Evolutionary conservation across 352 stramenopile species (phyloP).

Genomic region (Phytophthora aleatoria): DNA sequence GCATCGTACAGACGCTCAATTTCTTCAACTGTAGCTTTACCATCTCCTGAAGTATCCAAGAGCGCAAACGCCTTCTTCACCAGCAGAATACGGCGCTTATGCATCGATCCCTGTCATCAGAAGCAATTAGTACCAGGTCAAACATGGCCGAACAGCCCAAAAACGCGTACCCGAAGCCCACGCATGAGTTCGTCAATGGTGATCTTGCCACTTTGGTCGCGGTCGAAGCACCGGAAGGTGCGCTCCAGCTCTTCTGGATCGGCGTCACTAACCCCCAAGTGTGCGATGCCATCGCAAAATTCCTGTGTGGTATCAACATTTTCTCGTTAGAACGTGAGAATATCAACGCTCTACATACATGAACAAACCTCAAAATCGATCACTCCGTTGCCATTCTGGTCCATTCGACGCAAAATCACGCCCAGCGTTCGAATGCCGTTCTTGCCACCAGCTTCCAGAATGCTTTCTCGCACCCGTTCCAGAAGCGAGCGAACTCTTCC

Average conservation of each 20-base stretch:
- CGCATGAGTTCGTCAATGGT: conserved; percentile 91
- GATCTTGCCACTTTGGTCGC: conserved; percentile 81
- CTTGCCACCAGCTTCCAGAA: conserved; percentile 66
- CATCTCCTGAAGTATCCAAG: conserved; percentile 72
- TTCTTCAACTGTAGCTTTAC: conserved; percentile 68
- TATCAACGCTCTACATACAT: background rate
- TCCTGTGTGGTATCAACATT: conserved; percentile 34
- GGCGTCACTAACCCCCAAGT: conserved; percentile 48
- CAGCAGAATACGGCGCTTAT: conserved; percentile 77
- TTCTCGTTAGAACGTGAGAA: conserved; percentile 1
- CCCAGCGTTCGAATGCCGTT: conserved; percentile 76
- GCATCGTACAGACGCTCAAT: conserved; percentile 76
- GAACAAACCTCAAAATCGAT: conserved; percentile 62
- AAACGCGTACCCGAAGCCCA: conserved; percentile 67
- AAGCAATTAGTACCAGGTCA: background rate
- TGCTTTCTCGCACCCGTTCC: conserved; percentile 48
- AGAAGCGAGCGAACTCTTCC: conserved; percentile 41
- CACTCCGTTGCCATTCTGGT: conserved; percentile 76
- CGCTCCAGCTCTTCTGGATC: conserved; percentile 51
- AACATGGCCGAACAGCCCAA: background rate
- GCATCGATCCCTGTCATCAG: conserved; percentile 64
- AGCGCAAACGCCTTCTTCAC: conserved; percentile 85
- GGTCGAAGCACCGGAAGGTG: conserved; percentile 82
- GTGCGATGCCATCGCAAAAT: conserved; percentile 56
- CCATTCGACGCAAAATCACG: conserved; percentile 76